A percentile compares a stretch with the other conserved stretches of the same genome.
Evolutionary conservation across 164 flowering plant species (phyloP).

Genomic region (Cinnamomum chago): DNA sequence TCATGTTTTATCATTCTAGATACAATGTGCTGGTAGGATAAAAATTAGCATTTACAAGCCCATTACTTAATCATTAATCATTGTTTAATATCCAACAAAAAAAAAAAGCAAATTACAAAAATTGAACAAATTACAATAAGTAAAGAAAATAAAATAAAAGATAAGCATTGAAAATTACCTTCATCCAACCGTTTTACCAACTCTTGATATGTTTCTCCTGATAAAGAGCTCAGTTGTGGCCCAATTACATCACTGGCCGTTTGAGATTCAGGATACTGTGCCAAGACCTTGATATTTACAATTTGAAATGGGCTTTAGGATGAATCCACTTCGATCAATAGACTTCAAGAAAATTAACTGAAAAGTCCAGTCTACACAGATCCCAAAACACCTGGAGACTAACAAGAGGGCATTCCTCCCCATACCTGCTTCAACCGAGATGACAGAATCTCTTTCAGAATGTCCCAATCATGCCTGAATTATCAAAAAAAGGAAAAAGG

Average conservation of each 20-base stretch:
- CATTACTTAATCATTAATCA: too few species aligned
- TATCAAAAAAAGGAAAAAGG: not conserved
- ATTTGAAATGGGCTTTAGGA: not conserved
- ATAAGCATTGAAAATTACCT: constrained; percentile 34
- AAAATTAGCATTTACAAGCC: too few species aligned
- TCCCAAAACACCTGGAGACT: constrained; percentile 10
- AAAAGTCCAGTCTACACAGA: not conserved
- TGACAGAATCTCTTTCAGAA: constrained; percentile 61
- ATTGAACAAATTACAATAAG: not conserved
- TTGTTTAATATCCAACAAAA: not conserved
- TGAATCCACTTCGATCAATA: not conserved
- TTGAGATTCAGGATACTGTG: constrained; percentile 76
- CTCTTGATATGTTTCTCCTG: constrained; percentile 60
- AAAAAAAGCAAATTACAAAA: not conserved
- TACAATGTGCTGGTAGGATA: too few species aligned
- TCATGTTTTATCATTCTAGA: too few species aligned
- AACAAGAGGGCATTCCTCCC: constrained; percentile 48
- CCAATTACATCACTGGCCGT: constrained; percentile 31
- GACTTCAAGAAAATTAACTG: not conserved
- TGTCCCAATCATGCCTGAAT: constrained; percentile 83
- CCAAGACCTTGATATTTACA: constrained; percentile 51
- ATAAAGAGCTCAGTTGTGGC: constrained; percentile 45
- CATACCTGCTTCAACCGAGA: constrained; percentile 92
- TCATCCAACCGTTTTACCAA: constrained; percentile 67
- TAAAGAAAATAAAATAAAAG: too few species aligned